Evolutionary conservation across 495 filamentous ascomycete species (phyloP).

Genomic region (Penicillium arizonense): DNA sequence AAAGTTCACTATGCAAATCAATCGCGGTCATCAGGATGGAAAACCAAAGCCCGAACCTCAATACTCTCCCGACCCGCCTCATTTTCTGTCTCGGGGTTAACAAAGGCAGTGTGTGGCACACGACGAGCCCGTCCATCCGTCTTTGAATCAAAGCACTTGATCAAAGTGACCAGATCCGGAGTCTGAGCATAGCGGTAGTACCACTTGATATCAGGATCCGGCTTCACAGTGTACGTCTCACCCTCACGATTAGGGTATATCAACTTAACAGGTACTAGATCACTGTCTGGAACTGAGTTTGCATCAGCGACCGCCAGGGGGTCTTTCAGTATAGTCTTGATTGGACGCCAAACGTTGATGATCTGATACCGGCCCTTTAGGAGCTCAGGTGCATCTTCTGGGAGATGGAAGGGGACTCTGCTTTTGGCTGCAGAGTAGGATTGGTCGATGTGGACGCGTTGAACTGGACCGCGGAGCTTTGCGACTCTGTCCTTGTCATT

Average conservation of each 20-base stretch:
- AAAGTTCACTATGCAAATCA: constrained; percentile 11
- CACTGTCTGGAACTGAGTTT: constrained; percentile 40
- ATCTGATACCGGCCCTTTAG: constrained; percentile 67
- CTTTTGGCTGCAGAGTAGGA: constrained; percentile 57
- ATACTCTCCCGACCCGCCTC: constrained; percentile 60
- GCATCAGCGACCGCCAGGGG: constrained; percentile 62
- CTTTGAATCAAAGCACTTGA: constrained; percentile 73
- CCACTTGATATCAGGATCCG: constrained; percentile 47
- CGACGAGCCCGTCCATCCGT: constrained; percentile 49
- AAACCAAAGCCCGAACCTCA: constrained; percentile 60
- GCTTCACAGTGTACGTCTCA: constrained; percentile 43
- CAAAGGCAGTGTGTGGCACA: constrained; percentile 64
- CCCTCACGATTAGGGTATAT: constrained; percentile 51
- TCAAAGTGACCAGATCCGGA: constrained; percentile 60
- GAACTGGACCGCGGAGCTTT: constrained; percentile 58
- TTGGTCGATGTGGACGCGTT: constrained; percentile 72
- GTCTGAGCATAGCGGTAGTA: constrained; percentile 51
- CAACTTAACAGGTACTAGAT: constrained; percentile 44
- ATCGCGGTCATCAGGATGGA: constrained; percentile 48
- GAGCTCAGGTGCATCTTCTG: constrained; percentile 59
- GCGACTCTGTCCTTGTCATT: constrained; percentile 22
- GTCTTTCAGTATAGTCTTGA: constrained; percentile 60
- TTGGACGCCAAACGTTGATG: constrained; percentile 80
- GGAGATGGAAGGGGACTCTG: constrained; percentile 60
- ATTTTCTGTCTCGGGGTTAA: constrained; percentile 47